phyloP scores from a whole-genome alignment of 108 stramenopile species.

The Schizochytrium sp. region DNA sequence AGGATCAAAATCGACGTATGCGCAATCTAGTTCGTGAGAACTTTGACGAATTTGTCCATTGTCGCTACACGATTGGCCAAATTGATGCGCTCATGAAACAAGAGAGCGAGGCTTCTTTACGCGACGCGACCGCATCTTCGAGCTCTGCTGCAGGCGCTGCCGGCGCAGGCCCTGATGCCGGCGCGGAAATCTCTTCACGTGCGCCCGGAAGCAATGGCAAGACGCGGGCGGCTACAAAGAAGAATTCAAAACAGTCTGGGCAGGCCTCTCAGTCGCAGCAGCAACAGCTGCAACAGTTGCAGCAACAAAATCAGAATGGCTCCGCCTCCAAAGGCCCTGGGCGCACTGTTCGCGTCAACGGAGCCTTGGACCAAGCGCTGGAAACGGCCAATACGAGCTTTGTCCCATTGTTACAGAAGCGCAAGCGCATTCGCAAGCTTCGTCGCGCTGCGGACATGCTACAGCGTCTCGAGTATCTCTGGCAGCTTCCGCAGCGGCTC shows the following conservation, averaged over 20 bases:
- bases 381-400: not conserved
- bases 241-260: not conserved
- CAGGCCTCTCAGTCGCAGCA: too few relatives aligned
- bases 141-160: too few relatives aligned
- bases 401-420: not conserved
- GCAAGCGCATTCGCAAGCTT: constrained; percentile 2
- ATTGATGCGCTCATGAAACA: not conserved
- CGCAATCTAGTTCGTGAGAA: not conserved
- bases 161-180: too few relatives aligned
- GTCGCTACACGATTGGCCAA: not conserved
- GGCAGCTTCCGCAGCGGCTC: not conserved
- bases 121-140: too few relatives aligned
- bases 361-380: not conserved
- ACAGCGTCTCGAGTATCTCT: not conserved
- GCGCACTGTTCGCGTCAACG: not conserved
- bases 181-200: too few relatives aligned
- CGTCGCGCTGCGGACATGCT: constrained; percentile 15
- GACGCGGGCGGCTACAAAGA: too few relatives aligned
- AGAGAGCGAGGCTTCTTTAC: not conserved
- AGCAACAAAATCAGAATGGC: not conserved
- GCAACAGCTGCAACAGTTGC: too few relatives aligned
- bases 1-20: not conserved
- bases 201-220: too few relatives aligned
- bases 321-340: not conserved
- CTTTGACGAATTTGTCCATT: constrained; percentile 10